Conservation (phyloP, 768 basidiomycete species). For the Xerocomus potaroensis region DNA sequence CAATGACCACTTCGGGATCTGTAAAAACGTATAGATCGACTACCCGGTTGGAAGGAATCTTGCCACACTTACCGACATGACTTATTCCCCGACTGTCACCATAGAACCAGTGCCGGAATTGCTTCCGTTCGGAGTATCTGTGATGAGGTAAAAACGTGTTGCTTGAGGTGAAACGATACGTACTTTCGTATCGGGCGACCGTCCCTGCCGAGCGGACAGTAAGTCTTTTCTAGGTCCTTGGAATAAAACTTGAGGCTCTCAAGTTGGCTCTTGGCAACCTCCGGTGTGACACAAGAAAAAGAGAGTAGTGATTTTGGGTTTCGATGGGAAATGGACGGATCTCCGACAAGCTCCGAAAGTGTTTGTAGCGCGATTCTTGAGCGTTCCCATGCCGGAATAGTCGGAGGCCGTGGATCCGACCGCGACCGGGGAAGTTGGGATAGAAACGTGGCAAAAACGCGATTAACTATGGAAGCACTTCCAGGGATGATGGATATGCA, state of each 20-base stretch:
- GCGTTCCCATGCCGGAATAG: constrained; percentile 38
- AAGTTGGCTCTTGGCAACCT: constrained; percentile 48
- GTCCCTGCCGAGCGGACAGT: constrained; percentile 53
- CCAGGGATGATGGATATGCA: constrained; percentile 53
- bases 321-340: constrained; percentile 43
- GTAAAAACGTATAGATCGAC: constrained; percentile 1
- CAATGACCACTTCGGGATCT: constrained; percentile 24
- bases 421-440: constrained; percentile 45
- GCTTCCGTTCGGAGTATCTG: constrained; percentile 56
- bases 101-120: constrained; percentile 58
- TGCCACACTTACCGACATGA: constrained; percentile 42
- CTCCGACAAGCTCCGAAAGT: constrained; percentile 48
- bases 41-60: not conserved
- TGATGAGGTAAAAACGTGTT: constrained; percentile 1
- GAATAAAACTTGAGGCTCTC: constrained; percentile 45
- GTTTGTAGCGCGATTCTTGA: constrained; percentile 52
- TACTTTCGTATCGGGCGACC: constrained; percentile 63
- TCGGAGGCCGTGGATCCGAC: constrained; percentile 44
- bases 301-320: constrained; percentile 62
- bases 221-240: constrained; percentile 42
- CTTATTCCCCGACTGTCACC: constrained; percentile 53
- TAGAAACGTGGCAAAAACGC: constrained; percentile 60
- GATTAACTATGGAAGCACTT: constrained; percentile 58
- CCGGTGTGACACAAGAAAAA: constrained; percentile 58
- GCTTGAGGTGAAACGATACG: constrained; percentile 4